Conservation (phyloP, 495 filamentous ascomycete species). For the Glonium stellatum region DNA sequence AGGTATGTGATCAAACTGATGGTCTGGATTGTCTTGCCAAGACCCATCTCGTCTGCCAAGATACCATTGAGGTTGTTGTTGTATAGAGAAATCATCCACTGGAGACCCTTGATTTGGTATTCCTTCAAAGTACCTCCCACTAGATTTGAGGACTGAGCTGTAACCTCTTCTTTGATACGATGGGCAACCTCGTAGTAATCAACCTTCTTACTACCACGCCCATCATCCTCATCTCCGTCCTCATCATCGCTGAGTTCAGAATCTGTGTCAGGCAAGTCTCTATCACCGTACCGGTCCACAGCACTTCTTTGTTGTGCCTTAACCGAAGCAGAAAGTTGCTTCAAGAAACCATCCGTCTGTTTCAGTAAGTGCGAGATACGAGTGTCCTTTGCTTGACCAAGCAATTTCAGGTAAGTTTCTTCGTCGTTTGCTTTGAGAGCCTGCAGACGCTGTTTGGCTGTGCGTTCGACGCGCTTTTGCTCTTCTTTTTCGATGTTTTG, state of each 20-base stretch:
- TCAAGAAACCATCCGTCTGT: conserved; percentile 94
- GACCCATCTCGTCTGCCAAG: conserved; percentile 97
- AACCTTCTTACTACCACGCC: conserved; percentile 64
- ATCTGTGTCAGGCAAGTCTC: conserved; percentile 49
- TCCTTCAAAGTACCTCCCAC: conserved; percentile 91
- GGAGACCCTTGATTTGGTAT: conserved; percentile 94
- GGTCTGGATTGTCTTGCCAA: conserved; percentile 98
- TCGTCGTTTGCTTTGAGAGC: conserved; percentile 98
- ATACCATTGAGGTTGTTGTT: conserved; percentile 99
- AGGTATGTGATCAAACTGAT: conserved; percentile 96
- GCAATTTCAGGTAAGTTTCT: conserved; percentile 91
- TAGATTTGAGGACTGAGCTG: conserved; percentile 70
- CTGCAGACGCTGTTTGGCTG: conserved; percentile 97
- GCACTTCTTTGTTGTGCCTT: conserved; percentile 82
- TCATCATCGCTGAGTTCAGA: conserved; percentile 33
- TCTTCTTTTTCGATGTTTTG: conserved; percentile 98
- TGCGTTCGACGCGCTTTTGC: conserved; percentile 92
- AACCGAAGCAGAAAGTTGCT: conserved; percentile 88
- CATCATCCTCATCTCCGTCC: conserved; percentile 56
- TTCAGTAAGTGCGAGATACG: conserved; percentile 94
- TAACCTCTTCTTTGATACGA: conserved; percentile 86
- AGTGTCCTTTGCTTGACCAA: conserved; percentile 97
- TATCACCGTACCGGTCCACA: conserved; percentile 67
- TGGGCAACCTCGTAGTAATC: conserved; percentile 99
- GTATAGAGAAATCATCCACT: conserved; percentile 99